phyloP scores from a whole-genome alignment of 75 land plant genomes.

The Pinus taeda region DNA sequence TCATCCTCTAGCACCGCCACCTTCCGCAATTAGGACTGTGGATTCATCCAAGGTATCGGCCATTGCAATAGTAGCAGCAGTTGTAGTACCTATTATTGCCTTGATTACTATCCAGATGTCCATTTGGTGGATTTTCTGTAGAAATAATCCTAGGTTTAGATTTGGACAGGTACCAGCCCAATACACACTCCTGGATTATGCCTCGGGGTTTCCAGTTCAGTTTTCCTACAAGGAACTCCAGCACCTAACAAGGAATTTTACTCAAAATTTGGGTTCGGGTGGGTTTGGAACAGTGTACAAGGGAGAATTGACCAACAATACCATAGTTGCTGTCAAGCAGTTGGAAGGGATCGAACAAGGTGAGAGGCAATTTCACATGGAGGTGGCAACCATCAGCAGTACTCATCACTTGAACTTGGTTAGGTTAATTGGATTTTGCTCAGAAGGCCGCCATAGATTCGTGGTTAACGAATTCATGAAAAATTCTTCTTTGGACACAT shows the following conservation, averaged over 20 bases:
- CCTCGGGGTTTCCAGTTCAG: conserved; percentile 73
- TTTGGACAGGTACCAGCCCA: conserved; percentile 31
- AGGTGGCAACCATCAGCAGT: conserved; percentile 78
- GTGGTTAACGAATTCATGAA: conserved; percentile 85
- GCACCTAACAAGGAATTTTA: conserved; percentile 59
- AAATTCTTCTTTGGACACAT: conserved; percentile 70
- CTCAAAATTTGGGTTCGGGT: conserved; percentile 76
- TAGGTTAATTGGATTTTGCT: conserved; percentile 78
- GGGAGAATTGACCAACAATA: conserved; percentile 52
- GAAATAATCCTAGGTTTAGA: conserved; percentile 28
- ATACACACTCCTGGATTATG: conserved; percentile 68
- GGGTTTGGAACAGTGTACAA: conserved; percentile 81
- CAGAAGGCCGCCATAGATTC: conserved; percentile 70
- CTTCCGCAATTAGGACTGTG: neutral
- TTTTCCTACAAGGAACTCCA: conserved; percentile 76
- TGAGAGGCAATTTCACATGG: conserved; percentile 84
- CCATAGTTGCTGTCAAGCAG: conserved; percentile 68
- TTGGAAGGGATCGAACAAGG: conserved; percentile 83
- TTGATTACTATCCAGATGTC: conserved; percentile 24
- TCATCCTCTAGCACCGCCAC: conserved; percentile 19
- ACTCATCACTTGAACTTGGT: conserved; percentile 90
- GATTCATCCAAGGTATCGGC: neutral
- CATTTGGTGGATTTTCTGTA: conserved; percentile 40
- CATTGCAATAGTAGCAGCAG: conserved; percentile 3
- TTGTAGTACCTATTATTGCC: neutral